A percentile compares a stretch with the other conserved stretches of the same genome.
Conservation (phyloP, 768 basidiomycete genomes). For the Leccinellum rugosiceps region DNA sequence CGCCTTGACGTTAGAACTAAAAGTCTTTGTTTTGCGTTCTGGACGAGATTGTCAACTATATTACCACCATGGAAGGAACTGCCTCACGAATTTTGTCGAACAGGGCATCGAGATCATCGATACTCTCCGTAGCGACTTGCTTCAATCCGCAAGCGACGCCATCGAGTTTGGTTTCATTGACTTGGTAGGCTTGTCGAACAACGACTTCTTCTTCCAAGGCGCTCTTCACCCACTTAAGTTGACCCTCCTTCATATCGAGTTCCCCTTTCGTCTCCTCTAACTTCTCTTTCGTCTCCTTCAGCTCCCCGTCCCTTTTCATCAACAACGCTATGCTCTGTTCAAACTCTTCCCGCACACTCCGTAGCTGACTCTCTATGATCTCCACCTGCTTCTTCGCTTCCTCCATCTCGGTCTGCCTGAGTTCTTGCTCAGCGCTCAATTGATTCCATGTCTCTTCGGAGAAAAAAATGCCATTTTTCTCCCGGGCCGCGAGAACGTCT, state of each 20-base stretch:
- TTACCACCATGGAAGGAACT: not conserved
- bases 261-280: constrained; percentile 51
- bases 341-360: constrained; percentile 82
- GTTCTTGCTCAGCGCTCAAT: constrained; percentile 72
- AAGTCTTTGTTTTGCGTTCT: constrained; percentile 73
- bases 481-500: constrained; percentile 85
- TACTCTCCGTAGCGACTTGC: constrained; percentile 60
- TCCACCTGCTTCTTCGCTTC: constrained; percentile 83
- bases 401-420: constrained; percentile 70
- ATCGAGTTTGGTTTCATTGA: constrained; percentile 68
- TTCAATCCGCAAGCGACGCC: constrained; percentile 70
- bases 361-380: constrained; percentile 79
- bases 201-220: constrained; percentile 78
- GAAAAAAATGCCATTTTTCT: constrained; percentile 96
- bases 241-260: constrained; percentile 51
- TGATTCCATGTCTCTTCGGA: constrained; percentile 89
- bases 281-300: constrained; percentile 57
- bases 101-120: constrained; percentile 65
- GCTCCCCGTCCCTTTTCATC: constrained; percentile 71
- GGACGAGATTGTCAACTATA: constrained; percentile 8
- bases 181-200: constrained; percentile 73
- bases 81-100: constrained; percentile 81
- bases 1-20: constrained; percentile 61
- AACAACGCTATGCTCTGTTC: constrained; percentile 83
- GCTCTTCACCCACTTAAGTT: constrained; percentile 54